A percentile compares a stretch with the other conserved stretches of the same genome.
Conservation (phyloP, 208 protist species). For the Trypanosoma rangeli region DNA sequence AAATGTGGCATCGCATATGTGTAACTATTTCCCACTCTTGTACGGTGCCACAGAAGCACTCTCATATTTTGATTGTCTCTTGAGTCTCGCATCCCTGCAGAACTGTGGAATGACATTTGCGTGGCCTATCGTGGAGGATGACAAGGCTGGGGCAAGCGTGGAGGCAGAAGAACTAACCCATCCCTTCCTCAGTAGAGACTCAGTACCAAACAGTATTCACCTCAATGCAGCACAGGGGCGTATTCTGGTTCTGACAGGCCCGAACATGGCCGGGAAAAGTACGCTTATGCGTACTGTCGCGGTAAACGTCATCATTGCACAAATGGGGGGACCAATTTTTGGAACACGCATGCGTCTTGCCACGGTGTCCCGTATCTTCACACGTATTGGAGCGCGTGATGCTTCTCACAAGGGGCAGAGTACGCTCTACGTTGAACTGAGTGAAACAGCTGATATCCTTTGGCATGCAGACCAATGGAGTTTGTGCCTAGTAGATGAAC, state of each 20-base stretch:
- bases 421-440: conserved; percentile 98
- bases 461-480: conserved; percentile 87
- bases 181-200: conserved; percentile 37
- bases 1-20: conserved; percentile 62
- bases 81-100: conserved; percentile 53
- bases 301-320: conserved; percentile 93
- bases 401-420: conserved; percentile 96
- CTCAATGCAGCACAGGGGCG: conserved; percentile 41
- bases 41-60: conserved; percentile 57
- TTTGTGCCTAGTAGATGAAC: conserved; percentile 98
- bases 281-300: conserved; percentile 96
- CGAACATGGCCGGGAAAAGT: conserved; percentile 99
- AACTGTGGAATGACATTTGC: conserved; percentile 24
- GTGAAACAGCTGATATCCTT: conserved; percentile 89
- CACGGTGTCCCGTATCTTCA: conserved; percentile 96
- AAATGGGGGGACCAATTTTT: conserved; percentile 96
- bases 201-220: conserved; percentile 67
- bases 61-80: conserved; percentile 83
- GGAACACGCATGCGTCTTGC: conserved; percentile 63
- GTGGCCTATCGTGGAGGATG: conserved; percentile 20
- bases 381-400: conserved; percentile 96
- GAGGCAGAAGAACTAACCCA: conserved; percentile 35
- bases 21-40: conserved; percentile 60
- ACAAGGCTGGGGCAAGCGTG: conserved; percentile 14
- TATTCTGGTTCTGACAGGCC: conserved; percentile 95